These are phyloP conservation scores for Coniochaeta sp. DNA, from an alignment of 2,329 filamentous ascomycete genomes.

Conservation along the genomic window DNA sequence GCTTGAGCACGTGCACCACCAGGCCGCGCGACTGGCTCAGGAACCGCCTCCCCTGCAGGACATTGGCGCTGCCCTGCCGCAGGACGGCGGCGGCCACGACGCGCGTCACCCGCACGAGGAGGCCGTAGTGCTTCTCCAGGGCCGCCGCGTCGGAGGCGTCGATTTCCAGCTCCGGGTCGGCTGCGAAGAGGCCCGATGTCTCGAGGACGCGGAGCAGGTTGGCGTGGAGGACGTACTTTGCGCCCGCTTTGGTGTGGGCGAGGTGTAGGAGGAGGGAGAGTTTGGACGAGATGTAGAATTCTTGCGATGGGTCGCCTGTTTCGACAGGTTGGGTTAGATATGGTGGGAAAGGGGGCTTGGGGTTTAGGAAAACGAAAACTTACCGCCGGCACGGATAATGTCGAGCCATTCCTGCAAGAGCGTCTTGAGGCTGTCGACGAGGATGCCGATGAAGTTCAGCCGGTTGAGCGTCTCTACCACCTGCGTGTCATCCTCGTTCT, in stretches of 20 bases:
- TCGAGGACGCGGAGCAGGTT: constrained; percentile 78
- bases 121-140: constrained; percentile 72
- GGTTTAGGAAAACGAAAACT: too few relatives aligned
- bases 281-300: constrained; percentile 58
- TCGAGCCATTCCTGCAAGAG: constrained; percentile 66
- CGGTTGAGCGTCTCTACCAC: constrained; percentile 74
- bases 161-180: constrained; percentile 87
- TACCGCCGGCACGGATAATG: constrained; percentile 27
- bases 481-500: constrained; percentile 61
- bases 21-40: constrained; percentile 74
- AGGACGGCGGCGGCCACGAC: constrained; percentile 78
- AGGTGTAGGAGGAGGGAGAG: constrained; percentile 78
- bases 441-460: constrained; percentile 83
- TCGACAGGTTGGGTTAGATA: constrained; percentile 21
- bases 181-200: constrained; percentile 75
- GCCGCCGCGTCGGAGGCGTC: constrained; percentile 62
- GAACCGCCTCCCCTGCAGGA: constrained; percentile 72
- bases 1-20: constrained; percentile 84
- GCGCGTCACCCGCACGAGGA: constrained; percentile 73
- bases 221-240: constrained; percentile 78
- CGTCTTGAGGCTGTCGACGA: constrained; percentile 78
- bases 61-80: constrained; percentile 73
- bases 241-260: constrained; percentile 76
- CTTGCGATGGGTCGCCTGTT: constrained; percentile 24
- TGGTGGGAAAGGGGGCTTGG: background rate